Conservation (phyloP, 225 moss, liverwort and hornwort genomes). For the Physcomitrium patens region DNA sequence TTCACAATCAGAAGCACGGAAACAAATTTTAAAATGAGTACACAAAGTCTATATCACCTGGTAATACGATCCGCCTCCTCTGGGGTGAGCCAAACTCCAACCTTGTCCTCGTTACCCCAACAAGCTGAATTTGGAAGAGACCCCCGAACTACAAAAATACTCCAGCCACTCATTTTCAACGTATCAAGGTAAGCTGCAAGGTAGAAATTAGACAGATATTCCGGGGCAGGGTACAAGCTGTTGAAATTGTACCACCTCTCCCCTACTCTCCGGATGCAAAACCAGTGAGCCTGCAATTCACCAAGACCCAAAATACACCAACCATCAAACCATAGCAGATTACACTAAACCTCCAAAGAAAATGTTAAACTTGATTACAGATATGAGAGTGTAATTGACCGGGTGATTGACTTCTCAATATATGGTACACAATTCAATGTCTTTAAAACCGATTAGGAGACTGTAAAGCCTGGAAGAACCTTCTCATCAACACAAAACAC, state of each 20-base stretch:
- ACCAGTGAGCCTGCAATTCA: conserved; percentile 63
- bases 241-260: conserved; percentile 72
- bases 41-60: conserved; percentile 21
- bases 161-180: conserved; percentile 64
- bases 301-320: conserved; percentile 16
- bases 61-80: conserved; percentile 63
- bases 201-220: conserved; percentile 64
- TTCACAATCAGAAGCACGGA: neutral
- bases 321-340: neutral
- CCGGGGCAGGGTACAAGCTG: conserved; percentile 70
- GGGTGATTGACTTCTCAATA: too few species aligned
- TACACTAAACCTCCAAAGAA: neutral
- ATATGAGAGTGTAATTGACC: too few species aligned
- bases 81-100: conserved; percentile 62
- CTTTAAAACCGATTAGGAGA: too few species aligned
- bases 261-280: conserved; percentile 69
- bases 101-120: conserved; percentile 53
- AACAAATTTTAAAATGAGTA: neutral
- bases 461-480: too few species aligned
- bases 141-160: conserved; percentile 66
- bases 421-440: too few species aligned
- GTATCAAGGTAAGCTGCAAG: conserved; percentile 72
- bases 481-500: too few species aligned
- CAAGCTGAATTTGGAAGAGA: conserved; percentile 49
- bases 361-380: too few species aligned